phyloP scores from a whole-genome alignment of 495 filamentous ascomycete species.

The Pyronema domesticum region DNA sequence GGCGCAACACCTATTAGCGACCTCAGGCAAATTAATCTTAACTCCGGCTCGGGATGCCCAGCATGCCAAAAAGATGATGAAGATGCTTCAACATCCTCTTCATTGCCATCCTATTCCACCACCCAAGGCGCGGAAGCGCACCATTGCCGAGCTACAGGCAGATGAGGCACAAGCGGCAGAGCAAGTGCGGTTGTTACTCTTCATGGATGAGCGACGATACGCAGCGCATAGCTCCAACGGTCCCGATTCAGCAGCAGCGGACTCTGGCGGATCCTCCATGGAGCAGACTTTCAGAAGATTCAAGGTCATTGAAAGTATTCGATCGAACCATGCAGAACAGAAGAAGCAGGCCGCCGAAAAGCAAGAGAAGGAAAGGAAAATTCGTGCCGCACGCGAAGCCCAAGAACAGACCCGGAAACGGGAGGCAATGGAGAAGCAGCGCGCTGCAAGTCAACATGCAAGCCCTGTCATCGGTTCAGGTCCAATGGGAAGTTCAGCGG shows the following conservation, averaged over 20 bases:
- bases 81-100: conserved; percentile 52
- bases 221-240: conserved; percentile 37
- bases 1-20: conserved; percentile 47
- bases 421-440: conserved; percentile 25
- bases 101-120: conserved; percentile 58
- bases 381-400: conserved; percentile 26
- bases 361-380: conserved; percentile 39
- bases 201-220: conserved; percentile 69
- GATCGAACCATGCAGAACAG: conserved; percentile 54
- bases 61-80: conserved; percentile 49
- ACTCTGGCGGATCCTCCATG: conserved; percentile 56
- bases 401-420: conserved; percentile 26
- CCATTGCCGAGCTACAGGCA: conserved; percentile 79
- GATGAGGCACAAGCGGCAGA: conserved; percentile 82
- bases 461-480: conserved; percentile 17
- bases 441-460: conserved; percentile 20
- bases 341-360: conserved; percentile 44
- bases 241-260: conserved; percentile 46
- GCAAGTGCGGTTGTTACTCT: conserved; percentile 79
- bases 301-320: conserved; percentile 76
- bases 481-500: conserved; percentile 19
- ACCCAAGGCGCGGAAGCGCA: conserved; percentile 81
- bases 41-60: conserved; percentile 50
- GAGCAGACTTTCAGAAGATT: conserved; percentile 79
- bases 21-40: conserved; percentile 57